Evolutionary conservation across 192 early-diverging fungal genomes (phyloP), one percentile per base, ranked within the genome.

Genomic region (Chytriomyces confervae): DNA sequence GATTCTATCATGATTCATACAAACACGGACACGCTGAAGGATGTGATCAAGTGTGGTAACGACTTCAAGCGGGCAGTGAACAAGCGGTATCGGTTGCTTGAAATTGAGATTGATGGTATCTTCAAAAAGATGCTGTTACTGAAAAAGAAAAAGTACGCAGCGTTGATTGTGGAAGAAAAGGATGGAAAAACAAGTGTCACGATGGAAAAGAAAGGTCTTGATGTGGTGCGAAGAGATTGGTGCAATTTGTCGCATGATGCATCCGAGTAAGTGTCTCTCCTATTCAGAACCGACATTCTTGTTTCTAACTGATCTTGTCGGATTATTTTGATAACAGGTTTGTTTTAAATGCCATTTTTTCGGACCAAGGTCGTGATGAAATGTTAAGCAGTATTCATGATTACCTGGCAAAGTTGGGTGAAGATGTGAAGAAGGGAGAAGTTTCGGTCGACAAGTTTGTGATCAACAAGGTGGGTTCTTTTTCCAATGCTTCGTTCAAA

Each of bases 1-100:
- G 98, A 99, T 83, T 98, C 96, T 0, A 95, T 99, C 67, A 98
- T 99, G 96, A 94, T 99, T 60, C 86, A 96, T 77, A 98, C 96
- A 3, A 90, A 93, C 76, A 88, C 91, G 6, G 87, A 79, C 8
- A 88, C 93, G 44, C 77, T 98, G 0, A 78, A 81, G 0, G 84
- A 94, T 44, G 97, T 93, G 53, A 89, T 91, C 50, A 89, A 93
- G 24, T 87, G 98, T 36, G 97, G 95, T 13, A 86, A 91, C 10
- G 86, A 92, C 9, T 88, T 99, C 66, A 94, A 94, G 76, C 88
- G 91, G 66, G 87, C 87, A 44, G 93, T 97, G 65, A 99, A 99
- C 79, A 90, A 95, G 61, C 89, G 92, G 50, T 99, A 99, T 86
- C 89, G 89, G n/a, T 79, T 98, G 61, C 83, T 99, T 11, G 98